Evolutionary conservation across 768 basidiomycete species (phyloP), one percentile per base, ranked within the genome.

Genomic region (Pholiota microspora): DNA sequence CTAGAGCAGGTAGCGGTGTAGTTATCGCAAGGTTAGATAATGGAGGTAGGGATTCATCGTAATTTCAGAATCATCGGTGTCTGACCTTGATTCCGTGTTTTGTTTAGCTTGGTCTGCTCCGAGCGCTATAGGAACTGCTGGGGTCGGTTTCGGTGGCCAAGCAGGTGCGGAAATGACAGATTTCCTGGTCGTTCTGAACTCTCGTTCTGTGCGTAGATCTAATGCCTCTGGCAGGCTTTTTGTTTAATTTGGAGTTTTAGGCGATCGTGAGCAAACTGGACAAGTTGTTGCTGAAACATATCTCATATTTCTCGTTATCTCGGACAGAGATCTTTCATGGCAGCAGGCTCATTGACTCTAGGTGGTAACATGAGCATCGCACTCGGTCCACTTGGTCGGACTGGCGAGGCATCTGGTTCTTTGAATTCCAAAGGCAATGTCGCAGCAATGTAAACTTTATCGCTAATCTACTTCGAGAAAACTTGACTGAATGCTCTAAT

Each of bases 61-160:
- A 44, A 36, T 27, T n/a, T 45, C 24, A 15, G 42, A 29, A 35
- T 40, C 27, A 12, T 45, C 40, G 45, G 51, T 53, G 53, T 7
- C 25, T 50, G 21, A 52, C 56, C 6, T 24, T 32, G 24, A 23
- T 56, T 18, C 54, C 51, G 21, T 51, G 36, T n/a, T 53, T 31
- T 8, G 21, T n/a, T 6, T 18, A 94, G 89, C 82, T 32, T 99
- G 95, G 95, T 92, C 91, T 31, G 86, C 94, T 16, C 97, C 97
- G 2, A 90, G 88, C 66, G 97, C 96, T 2, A 96, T 99, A 42
- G 95, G 94, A 23, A 87, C 92, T 2, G 96, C 89, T 12, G 96
- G 96, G 0, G 66, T 95, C 4, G 96, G 96, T 0, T 74, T 95
- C 3, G 97, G 96, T 45, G 84, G 88, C 16, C 90, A 92, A 63